phyloP scores from a whole-genome alignment of 2,329 filamentous ascomycete species.

The Paecilomyces niveus region DNA sequence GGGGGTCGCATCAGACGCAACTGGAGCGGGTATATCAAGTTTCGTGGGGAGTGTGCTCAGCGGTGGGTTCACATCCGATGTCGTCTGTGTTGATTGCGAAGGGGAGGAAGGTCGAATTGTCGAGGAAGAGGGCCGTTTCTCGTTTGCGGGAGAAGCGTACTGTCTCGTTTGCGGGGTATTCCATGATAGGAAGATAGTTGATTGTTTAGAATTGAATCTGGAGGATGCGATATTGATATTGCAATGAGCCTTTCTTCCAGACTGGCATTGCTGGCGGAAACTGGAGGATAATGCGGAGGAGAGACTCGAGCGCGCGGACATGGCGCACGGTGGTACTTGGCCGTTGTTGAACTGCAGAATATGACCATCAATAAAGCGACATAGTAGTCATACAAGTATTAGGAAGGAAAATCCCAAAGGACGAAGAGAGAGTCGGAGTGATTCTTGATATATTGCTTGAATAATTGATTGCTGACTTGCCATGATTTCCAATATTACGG shows the following conservation, averaged over 20 bases:
- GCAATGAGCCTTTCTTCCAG: not conserved
- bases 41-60: constrained; percentile 64
- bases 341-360: not conserved
- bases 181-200: not conserved
- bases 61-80: constrained; percentile 61
- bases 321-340: constrained; percentile 1
- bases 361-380: not conserved
- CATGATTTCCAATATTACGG: not conserved
- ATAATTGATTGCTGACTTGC: not conserved
- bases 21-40: constrained; percentile 55
- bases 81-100: not conserved
- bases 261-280: not conserved
- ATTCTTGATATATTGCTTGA: not conserved
- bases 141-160: not conserved
- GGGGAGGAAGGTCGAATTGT: not conserved
- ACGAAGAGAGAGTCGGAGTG: not conserved
- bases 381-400: not conserved
- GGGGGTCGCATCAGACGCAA: constrained; percentile 36
- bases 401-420: not conserved
- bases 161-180: not conserved
- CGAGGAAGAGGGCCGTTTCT: not conserved
- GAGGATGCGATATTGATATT: not conserved
- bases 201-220: not conserved
- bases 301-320: not conserved
- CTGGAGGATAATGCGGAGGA: not conserved